Evolutionary conservation across 75 land plant species (phyloP), one percentile per base, ranked within the genome.

Genomic region (Cupressus sempervirens): DNA sequence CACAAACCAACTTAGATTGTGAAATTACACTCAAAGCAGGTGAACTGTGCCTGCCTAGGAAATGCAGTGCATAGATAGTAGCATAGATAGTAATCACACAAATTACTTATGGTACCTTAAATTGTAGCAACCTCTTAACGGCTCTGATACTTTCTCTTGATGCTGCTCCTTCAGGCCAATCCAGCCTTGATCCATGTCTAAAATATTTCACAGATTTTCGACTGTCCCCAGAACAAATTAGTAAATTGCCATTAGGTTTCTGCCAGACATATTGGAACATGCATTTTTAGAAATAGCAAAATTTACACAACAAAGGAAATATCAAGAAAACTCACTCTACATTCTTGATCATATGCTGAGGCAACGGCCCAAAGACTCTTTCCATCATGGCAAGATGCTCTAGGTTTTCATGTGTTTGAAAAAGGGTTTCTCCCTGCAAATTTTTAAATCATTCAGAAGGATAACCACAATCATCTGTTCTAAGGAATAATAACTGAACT

Each of bases 311-410:
- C 2, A 2, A 20, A 84, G 45, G n/a, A 72, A 68, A 48, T 23
- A 15, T 80, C 7, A 23, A 65, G 65, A 35, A 53, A 84, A 79
- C 94, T 87, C 73, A 93, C 94, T 92, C 95, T 50, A 52, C 92
- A 53, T 85, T 89, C 80, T 91, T 91, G 52, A 94, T 52, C 89
- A 94, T 94, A 65, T 89, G 92, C 20, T 77, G 88, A 5, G 95
- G 92, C 75, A 94, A 20, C 46, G 92, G 86, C 26, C 96, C 96
- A 23, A 94, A 81, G 9, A 94, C 94, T 73, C 90, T 76, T 86
- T 94, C 95, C 95, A 94, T 93, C 96, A 95, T 95, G 13, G 96
- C 96, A 48, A 95, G 90, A 83, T 95, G 96, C 83, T 95, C 96
- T 68, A 95, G 35, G 67, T 95, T 93, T 50, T 93, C 95, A 87